Evolutionary conservation across 2,329 filamentous ascomycete genomes (phyloP), one percentile per base, ranked within the genome.

Genomic region (Fusarium neocosmosporiellum): DNA sequence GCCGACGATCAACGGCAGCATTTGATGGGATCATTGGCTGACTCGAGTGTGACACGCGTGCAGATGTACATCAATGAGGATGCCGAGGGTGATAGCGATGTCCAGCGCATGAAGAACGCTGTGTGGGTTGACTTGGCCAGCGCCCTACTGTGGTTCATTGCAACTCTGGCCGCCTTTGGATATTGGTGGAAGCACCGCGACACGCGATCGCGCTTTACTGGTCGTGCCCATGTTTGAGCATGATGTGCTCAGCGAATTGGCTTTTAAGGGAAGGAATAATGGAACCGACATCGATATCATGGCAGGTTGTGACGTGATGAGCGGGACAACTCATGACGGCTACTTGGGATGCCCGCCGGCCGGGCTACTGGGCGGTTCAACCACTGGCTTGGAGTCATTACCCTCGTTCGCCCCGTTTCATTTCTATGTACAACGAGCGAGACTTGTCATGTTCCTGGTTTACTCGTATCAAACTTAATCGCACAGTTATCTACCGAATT

Each of bases 101-200:
- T 96, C 65, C 84, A 86, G 73, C 88, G 93, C 65, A 97, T 98
- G 94, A 94, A 95, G 84, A 91, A 92, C 78, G 93, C 94, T 7
- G 93, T 96, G 18, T 97, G 94, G 93, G 87, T 97, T 53, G 93
- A 96, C 80, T 81, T 97, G 59, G 85, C 88, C 54, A 94, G 92
- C 80, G 88, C 94, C 80, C 79, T 94, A 16, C 85, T 98, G 59
- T 98, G 95, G 95, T 83, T 94, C 58, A 81, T 91, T 54, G 91
- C 89, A 4, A 87, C 89, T 5, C 66, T 88, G 14, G 89, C 87
- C 31, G 85, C 88, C 16, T 84, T 84, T 16, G 79, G 86, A 2
- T 88, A 92, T 78, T 94, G 90, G 86, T 90, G 85, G 80, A 84
- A 82, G 69, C 84, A 88, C 76, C 85, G 88, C 54, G 84, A 89